Percentiles rank a stretch among this genome's conserved stretches.
Conservation (phyloP, 1,284 basidiomycete species). For the Irpex lacteus region DNA sequence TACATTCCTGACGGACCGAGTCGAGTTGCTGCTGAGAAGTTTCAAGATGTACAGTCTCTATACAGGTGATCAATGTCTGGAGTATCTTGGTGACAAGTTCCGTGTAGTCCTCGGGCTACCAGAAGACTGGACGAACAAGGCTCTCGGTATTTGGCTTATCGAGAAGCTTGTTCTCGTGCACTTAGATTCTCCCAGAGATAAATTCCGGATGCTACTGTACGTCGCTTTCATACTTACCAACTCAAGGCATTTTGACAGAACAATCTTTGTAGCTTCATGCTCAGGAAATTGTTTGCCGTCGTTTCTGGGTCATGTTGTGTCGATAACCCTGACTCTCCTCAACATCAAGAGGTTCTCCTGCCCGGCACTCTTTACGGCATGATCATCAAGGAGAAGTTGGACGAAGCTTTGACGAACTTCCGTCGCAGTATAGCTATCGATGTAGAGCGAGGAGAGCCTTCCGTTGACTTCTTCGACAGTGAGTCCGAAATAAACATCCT, state of each 20-base stretch:
- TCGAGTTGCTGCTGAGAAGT: constrained; percentile 95
- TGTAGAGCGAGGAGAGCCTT: constrained; percentile 67
- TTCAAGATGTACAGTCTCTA: constrained; percentile 92
- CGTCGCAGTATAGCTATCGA: constrained; percentile 75
- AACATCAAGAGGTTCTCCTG: constrained; percentile 96
- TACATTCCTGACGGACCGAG: constrained; percentile 96
- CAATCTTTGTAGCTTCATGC: constrained; percentile 76
- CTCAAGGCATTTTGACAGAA: background rate
- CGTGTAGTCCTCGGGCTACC: constrained; percentile 89
- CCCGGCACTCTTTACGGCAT: constrained; percentile 94
- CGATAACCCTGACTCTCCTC: constrained; percentile 98
- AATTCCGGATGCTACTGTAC: constrained; percentile 94
- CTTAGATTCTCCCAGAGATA: constrained; percentile 87
- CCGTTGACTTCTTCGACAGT: constrained; percentile 88
- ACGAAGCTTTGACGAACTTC: constrained; percentile 84
- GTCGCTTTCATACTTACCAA: constrained; percentile 25
- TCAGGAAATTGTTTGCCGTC: constrained; percentile 92
- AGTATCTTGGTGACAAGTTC: constrained; percentile 98
- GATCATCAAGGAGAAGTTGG: constrained; percentile 98
- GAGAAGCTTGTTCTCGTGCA: constrained; percentile 91
- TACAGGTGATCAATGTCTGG: constrained; percentile 91
- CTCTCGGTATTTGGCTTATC: constrained; percentile 84
- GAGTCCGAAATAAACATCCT: constrained; percentile 27
- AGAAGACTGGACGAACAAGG: constrained; percentile 89
- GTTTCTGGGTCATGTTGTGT: constrained; percentile 90